Evolutionary conservation across 202 grass and related monocot genomes (phyloP).

Genomic region (Hordeum pubiflorum): DNA sequence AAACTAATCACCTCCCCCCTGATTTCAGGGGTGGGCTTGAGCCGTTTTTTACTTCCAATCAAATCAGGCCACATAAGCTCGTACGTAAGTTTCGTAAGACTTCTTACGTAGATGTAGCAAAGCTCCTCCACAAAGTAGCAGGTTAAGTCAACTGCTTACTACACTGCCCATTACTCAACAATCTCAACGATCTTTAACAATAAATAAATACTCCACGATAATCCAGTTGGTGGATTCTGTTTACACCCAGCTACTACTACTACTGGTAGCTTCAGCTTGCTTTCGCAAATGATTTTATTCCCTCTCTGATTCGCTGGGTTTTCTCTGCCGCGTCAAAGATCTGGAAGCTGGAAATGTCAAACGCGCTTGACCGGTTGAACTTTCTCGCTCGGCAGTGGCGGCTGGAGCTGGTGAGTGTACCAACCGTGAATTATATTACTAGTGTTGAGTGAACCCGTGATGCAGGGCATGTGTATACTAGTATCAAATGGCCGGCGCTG

Average conservation of each 20-base stretch:
- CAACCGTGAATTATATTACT: background rate
- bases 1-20: too few relatives aligned
- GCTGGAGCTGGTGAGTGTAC: conserved; percentile 12
- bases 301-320: background rate
- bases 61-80: too few relatives aligned
- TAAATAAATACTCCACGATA: background rate
- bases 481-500: background rate
- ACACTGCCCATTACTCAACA: background rate
- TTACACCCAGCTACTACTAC: background rate
- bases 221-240: conserved; percentile 30
- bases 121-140: background rate
- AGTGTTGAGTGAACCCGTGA: background rate
- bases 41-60: too few relatives aligned
- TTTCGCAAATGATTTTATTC: background rate
- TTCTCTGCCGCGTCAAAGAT: background rate
- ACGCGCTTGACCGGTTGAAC: conserved; percentile 9
- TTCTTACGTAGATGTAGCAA: too few relatives aligned
- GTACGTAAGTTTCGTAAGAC: too few relatives aligned
- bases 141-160: conserved; percentile 9
- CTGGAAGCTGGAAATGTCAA: background rate
- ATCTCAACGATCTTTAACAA: background rate
- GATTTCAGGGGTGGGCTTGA: too few relatives aligned
- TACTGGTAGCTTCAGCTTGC: too few relatives aligned
- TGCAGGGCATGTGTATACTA: background rate
- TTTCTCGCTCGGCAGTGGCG: background rate